Evolutionary conservation across 768 basidiomycete species (phyloP).

Genomic region (Lactarius trivialis): DNA sequence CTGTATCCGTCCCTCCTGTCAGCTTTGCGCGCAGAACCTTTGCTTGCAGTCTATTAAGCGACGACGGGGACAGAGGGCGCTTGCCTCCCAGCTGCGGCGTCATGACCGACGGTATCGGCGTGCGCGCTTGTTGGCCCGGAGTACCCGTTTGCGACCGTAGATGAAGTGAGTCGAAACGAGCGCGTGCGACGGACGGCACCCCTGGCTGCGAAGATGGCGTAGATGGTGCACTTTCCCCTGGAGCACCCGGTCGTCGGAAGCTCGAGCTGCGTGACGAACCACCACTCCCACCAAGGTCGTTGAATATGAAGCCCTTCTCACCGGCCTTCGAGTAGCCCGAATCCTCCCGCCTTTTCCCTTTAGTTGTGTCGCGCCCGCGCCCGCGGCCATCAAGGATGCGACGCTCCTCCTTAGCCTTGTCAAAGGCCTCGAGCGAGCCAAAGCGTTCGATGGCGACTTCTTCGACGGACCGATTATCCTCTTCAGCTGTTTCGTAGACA

Average conservation of each 20-base stretch:
- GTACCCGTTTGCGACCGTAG: constrained; percentile 54
- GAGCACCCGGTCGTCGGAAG: constrained; percentile 76
- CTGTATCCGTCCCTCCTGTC: constrained; percentile 72
- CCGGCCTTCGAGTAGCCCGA: constrained; percentile 30
- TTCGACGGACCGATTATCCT: constrained; percentile 66
- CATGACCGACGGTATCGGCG: constrained; percentile 89
- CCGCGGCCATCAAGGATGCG: constrained; percentile 77
- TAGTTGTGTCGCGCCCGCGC: constrained; percentile 33
- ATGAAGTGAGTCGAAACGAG: constrained; percentile 55
- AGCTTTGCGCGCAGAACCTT: constrained; percentile 88
- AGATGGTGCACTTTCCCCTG: constrained; percentile 45
- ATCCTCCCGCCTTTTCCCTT: constrained; percentile 31
- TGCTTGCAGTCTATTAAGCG: constrained; percentile 88
- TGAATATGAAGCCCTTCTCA: constrained; percentile 62
- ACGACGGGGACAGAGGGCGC: constrained; percentile 63
- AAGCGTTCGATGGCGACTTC: constrained; percentile 87
- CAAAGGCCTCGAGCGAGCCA: constrained; percentile 75
- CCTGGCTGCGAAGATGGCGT: constrained; percentile 46
- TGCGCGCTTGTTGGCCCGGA: constrained; percentile 55
- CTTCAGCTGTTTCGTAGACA: constrained; percentile 85
- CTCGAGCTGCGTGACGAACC: constrained; percentile 76
- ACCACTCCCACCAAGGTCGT: constrained; percentile 53
- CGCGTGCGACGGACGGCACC: constrained; percentile 35
- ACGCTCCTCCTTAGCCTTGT: constrained; percentile 84
- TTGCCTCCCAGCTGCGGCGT: constrained; percentile 47